Percentiles rank a stretch among this genome's conserved stretches.
Conservation (phyloP, 1,284 basidiomycete species). For the Pyrrhoderma noxium region DNA sequence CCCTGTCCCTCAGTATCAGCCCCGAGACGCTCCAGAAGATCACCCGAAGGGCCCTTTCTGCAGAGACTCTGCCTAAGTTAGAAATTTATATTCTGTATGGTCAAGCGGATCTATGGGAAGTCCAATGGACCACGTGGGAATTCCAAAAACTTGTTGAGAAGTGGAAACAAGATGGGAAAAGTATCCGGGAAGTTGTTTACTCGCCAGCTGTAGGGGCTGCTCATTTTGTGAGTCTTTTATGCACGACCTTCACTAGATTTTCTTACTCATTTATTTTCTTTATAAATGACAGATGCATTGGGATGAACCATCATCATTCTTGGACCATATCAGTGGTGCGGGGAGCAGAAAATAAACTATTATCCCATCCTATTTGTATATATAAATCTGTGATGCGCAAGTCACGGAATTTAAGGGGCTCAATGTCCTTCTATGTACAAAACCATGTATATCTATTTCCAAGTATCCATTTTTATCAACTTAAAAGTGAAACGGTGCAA, state of each 20-base stretch:
- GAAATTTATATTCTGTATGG: conserved; percentile 6
- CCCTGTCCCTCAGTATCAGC: conserved; percentile 9
- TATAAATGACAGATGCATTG: conserved; percentile 11
- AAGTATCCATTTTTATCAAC: too few species aligned
- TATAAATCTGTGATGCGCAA: too few species aligned
- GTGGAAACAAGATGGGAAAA: conserved; percentile 10
- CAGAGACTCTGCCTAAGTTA: not conserved
- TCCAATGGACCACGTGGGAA: conserved; percentile 19
- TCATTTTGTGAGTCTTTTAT: conserved; percentile 22
- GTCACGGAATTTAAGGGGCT: too few species aligned
- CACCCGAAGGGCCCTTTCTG: conserved; percentile 24
- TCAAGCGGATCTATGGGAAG: conserved; percentile 15
- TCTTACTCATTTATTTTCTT: not conserved
- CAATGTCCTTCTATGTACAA: too few species aligned
- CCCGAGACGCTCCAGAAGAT: conserved; percentile 17
- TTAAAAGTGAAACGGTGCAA: too few species aligned
- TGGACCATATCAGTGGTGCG: not conserved
- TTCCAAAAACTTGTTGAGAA: conserved; percentile 18
- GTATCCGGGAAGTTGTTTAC: conserved; percentile 17
- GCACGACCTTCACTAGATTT: not conserved
- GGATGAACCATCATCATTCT: conserved; percentile 1
- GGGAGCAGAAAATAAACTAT: too few species aligned
- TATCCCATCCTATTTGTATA: too few species aligned
- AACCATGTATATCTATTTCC: too few species aligned
- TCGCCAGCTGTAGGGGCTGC: conserved; percentile 21